A percentile compares a stretch with the other conserved stretches of the same genome.
phyloP scores from a whole-genome alignment of 164 flowering plant genomes.

The Vitis amurensis region DNA sequence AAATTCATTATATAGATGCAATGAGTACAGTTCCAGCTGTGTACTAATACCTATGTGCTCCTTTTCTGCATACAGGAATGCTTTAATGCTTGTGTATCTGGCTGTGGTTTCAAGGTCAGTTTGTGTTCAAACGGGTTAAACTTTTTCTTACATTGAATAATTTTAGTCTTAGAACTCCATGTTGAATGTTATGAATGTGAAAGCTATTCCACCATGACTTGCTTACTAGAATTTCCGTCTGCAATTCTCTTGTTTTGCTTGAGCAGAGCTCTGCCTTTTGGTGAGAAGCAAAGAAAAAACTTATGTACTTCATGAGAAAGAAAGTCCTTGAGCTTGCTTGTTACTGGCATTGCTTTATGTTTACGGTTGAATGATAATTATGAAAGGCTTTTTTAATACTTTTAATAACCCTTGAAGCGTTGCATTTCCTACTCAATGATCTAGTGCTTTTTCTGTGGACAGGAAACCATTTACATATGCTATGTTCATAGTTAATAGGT shows the following conservation, averaged over 20 bases:
- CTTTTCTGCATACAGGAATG: slow-evolving; percentile 58
- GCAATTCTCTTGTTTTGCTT: neutral
- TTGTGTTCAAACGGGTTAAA: slow-evolving; percentile 6
- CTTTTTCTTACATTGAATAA: slow-evolving; percentile 1
- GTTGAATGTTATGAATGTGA: neutral
- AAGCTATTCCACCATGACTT: neutral
- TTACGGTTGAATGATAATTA: neutral
- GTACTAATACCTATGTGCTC: neutral
- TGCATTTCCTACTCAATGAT: neutral
- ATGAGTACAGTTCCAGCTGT: neutral
- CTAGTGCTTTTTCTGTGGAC: too few relatives aligned
- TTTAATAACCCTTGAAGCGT: neutral
- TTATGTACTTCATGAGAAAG: neutral
- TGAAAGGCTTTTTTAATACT: neutral
- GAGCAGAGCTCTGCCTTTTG: neutral
- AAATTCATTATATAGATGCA: neutral
- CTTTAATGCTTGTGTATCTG: slow-evolving; percentile 81
- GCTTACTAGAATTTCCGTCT: neutral
- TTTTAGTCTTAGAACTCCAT: neutral
- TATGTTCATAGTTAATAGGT: too few relatives aligned
- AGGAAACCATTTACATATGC: too few relatives aligned
- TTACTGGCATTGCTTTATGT: neutral
- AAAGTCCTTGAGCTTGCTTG: neutral
- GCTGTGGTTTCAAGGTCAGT: slow-evolving; percentile 87
- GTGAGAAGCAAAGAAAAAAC: neutral